A percentile compares a stretch with the other conserved stretches of the same genome.
Evolutionary conservation across 805 yeast species (phyloP).

Genomic region (Candida piceae): DNA sequence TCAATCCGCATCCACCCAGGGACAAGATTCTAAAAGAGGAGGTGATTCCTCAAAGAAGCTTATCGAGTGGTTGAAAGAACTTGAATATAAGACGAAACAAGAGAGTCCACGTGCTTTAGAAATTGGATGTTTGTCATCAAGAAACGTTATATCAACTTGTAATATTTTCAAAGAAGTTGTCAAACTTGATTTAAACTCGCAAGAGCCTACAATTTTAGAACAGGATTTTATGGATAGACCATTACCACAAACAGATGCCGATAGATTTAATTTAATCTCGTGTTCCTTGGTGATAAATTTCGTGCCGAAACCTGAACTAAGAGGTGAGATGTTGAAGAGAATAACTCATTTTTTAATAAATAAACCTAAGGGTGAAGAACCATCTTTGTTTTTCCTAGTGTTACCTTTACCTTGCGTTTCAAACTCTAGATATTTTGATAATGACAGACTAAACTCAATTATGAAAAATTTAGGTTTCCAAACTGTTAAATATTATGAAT

Average conservation of each 20-base stretch:
- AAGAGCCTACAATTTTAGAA: slow-evolving; percentile 54
- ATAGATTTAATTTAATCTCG: slow-evolving; percentile 62
- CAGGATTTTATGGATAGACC: slow-evolving; percentile 82
- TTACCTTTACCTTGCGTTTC: slow-evolving; percentile 81
- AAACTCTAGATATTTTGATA: slow-evolving; percentile 76
- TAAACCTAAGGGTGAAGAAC: slow-evolving; percentile 24
- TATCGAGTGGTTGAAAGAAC: slow-evolving; percentile 60
- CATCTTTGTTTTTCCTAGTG: slow-evolving; percentile 62
- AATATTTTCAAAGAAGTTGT: slow-evolving; percentile 45
- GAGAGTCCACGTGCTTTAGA: slow-evolving; percentile 49
- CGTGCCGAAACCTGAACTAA: slow-evolving; percentile 61
- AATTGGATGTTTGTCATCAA: slow-evolving; percentile 73
- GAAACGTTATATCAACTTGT: slow-evolving; percentile 61
- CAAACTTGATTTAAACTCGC: slow-evolving; percentile 78
- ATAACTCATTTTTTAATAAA: slow-evolving; percentile 50
- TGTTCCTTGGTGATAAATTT: slow-evolving; percentile 86
- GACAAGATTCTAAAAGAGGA: slow-evolving; percentile 75
- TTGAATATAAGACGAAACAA: slow-evolving; percentile 2
- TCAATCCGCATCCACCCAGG: slow-evolving; percentile 81
- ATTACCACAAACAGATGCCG: slow-evolving; percentile 40
- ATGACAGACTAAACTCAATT: slow-evolving; percentile 36
- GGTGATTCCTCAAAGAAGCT: slow-evolving; percentile 87
- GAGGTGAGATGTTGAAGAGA: slow-evolving; percentile 76
- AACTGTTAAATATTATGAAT: slow-evolving; percentile 43
- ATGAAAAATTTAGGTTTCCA: slow-evolving; percentile 59